phyloP scores from a whole-genome alignment of 1,139 yeast species.

The Sugiyamaella sp. region DNA sequence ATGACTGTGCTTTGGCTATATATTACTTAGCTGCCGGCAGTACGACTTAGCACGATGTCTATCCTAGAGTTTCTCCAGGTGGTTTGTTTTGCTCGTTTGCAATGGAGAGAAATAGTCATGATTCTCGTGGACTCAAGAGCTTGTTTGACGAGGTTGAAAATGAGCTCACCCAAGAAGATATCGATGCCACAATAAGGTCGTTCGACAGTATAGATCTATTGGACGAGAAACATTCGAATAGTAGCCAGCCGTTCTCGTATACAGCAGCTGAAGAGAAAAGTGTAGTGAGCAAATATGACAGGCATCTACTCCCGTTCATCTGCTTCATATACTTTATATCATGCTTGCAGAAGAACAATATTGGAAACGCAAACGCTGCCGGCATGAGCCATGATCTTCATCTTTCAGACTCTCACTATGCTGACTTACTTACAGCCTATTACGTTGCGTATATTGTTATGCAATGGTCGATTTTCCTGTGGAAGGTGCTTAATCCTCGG shows the following conservation, averaged over 20 bases:
- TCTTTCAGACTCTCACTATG: conserved; percentile 47
- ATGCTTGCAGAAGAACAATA: conserved; percentile 49
- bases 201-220: conserved; percentile 15
- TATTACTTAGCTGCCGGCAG: background rate
- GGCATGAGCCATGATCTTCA: conserved; percentile 53
- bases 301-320: conserved; percentile 32
- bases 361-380: conserved; percentile 55
- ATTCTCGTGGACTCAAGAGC: conserved; percentile 19
- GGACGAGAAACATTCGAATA: conserved; percentile 1
- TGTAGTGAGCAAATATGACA: conserved; percentile 30
- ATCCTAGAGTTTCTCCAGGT: background rate
- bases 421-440: conserved; percentile 26
- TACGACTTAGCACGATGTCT: background rate
- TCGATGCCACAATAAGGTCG: conserved; percentile 7
- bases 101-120: conserved; percentile 12
- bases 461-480: conserved; percentile 32
- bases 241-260: conserved; percentile 11
- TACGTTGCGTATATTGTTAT: conserved; percentile 38
- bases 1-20: too few relatives aligned
- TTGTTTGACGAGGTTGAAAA: conserved; percentile 23
- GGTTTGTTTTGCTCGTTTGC: background rate
- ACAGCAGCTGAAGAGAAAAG: conserved; percentile 25
- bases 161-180: conserved; percentile 14
- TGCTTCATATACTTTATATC: conserved; percentile 36
- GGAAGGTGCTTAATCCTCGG: conserved; percentile 30